Base-by-base conservation (phyloP, 208 protist genomes). In the Trypanosoma scelopori region DNA sequence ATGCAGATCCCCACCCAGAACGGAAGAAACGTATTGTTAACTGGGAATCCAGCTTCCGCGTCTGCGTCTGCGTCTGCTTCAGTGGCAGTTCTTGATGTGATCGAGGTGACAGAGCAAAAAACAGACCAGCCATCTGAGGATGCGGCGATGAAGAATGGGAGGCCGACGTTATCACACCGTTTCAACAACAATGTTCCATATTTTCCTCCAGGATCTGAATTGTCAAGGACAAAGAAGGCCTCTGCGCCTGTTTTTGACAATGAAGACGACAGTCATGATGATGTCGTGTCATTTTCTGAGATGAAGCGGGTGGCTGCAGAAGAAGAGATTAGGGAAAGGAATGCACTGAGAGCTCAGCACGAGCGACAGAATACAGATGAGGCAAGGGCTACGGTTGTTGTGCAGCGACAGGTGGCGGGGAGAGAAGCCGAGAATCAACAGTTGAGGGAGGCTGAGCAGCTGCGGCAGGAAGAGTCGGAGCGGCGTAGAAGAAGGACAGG, bases 261-360 rank as follows among this genome's bases (percentile, higher is more conserved):
- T 32, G 27, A 65, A 1, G 13, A 39, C 15, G 18, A 39, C 11
- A 20, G 27, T n/a, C n/a, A n/a, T n/a, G n/a, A n/a, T 25, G 27
- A n/a, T 11, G 30, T 15, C 30, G 15, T 65, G 11, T 51, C 59
- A 30, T 55, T 46, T n/a, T 32, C 32, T 27, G 32, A 65, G 15
- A 18, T 65, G 32, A 65, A 65, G 47, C 59, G 7, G 0, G 30
- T 65, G 20, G 45, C 59, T 11, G n/a, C 12, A 22, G 59, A 65
- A 23, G 59, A 53, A 35, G 59, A 63, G 23, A 5, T 7, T 5
- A 28, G 28, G 39, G 2, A 9, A 16, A 37, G 32, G 32, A 9
- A 37, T 37, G 32, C 9, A 37, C 32, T 9, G 32, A 37, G 32
- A 11, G 9, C 9, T 15, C 1, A 20, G 37, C 6, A n/a, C 5